A percentile compares a stretch with the other conserved stretches of the same genome.
phyloP scores from a whole-genome alignment of 2,329 filamentous ascomycete species.

The Aaosphaeria pasadenensis region DNA sequence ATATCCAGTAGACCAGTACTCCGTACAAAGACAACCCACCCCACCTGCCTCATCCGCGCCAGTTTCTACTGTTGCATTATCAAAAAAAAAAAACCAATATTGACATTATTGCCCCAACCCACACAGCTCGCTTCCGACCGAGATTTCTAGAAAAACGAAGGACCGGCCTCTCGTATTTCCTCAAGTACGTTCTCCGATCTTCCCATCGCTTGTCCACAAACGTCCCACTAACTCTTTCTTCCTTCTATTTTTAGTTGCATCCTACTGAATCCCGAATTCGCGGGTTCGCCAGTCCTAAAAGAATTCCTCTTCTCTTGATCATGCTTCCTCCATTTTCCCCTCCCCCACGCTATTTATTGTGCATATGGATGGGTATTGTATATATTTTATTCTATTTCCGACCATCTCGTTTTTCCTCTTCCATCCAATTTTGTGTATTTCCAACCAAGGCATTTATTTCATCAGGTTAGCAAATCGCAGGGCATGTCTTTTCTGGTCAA shows the following conservation, averaged over 20 bases:
- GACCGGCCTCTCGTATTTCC: conserved; percentile 81
- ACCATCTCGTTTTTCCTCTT: too few species aligned
- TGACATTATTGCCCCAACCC: conserved; percentile 9
- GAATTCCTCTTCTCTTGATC: conserved; percentile 74
- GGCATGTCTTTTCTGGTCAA: too few species aligned
- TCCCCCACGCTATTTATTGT: neutral
- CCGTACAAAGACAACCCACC: too few species aligned
- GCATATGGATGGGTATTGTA: neutral
- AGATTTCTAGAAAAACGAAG: conserved; percentile 83
- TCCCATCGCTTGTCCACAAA: neutral
- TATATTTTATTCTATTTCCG: neutral
- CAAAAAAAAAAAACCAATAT: conserved; percentile 7
- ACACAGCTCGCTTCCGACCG: conserved; percentile 65
- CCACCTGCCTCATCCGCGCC: conserved; percentile 13
- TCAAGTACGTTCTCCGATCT: conserved; percentile 65
- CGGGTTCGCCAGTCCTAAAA: conserved; percentile 83
- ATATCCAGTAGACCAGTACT: too few species aligned
- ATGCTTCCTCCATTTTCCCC: neutral
- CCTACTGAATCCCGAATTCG: conserved; percentile 88
- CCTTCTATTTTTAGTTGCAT: conserved; percentile 63
- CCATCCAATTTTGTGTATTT: too few species aligned
- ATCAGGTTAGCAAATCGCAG: too few species aligned
- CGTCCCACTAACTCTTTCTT: neutral
- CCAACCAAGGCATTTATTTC: too few species aligned
- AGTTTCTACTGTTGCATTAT: too few species aligned